Conservation (phyloP, 108 stramenopile species). For the Schizochytrium sp. region DNA sequence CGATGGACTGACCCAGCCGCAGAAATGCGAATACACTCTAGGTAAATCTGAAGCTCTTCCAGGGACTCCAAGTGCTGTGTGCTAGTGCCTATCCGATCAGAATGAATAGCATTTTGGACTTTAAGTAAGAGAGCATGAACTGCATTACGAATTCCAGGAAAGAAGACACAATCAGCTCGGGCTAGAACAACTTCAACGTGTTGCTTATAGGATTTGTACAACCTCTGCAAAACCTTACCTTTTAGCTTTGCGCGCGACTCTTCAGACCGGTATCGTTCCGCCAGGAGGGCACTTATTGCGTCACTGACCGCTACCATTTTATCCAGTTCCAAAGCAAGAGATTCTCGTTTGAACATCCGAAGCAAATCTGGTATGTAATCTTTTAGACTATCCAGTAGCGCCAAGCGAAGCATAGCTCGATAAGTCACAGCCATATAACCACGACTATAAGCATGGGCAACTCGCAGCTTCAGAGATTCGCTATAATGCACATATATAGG, state of each 20-base stretch:
- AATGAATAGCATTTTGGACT: neutral
- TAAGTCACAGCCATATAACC: neutral
- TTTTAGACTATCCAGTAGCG: neutral
- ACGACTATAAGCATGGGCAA: neutral
- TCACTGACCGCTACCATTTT: neutral
- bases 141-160: constrained; percentile 32
- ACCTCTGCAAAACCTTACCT: neutral
- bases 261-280: neutral
- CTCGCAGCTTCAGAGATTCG: constrained; percentile 8
- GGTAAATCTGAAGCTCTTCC: constrained; percentile 26
- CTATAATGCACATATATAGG: neutral
- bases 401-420: neutral
- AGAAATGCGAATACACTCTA: constrained; percentile 31
- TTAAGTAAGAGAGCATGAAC: constrained; percentile 34
- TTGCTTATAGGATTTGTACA: neutral
- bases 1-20: neutral
- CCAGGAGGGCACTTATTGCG: neutral
- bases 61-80: constrained; percentile 31
- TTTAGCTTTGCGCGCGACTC: constrained; percentile 28
- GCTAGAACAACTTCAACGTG: neutral
- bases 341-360: constrained; percentile 35
- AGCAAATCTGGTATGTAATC: constrained; percentile 21
- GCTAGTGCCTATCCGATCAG: constrained; percentile 32
- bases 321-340: neutral
- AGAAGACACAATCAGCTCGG: constrained; percentile 48